These are phyloP conservation scores for Boletus pseudo-olivaceus DNA, from an alignment of 768 basidiomycete genomes.

Conservation along the genomic window DNA sequence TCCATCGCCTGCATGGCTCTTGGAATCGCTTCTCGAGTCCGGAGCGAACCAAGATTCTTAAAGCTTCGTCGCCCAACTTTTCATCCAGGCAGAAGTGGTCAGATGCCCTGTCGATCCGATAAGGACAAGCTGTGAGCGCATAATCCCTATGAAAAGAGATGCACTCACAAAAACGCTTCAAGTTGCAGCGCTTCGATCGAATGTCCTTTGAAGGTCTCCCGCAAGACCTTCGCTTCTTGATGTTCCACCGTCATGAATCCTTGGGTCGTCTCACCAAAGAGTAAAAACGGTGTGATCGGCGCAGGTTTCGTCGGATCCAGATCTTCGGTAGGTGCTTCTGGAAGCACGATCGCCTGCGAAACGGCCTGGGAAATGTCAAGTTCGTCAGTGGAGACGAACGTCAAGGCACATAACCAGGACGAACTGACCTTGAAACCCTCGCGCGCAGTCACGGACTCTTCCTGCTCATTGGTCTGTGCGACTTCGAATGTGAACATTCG, in stretches of 20 bases:
- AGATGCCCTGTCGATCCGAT: constrained; percentile 11
- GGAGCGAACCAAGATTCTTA: constrained; percentile 24
- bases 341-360: constrained; percentile 11
- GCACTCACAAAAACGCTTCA: constrained; percentile 17
- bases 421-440: constrained; percentile 45
- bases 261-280: constrained; percentile 40
- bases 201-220: neutral
- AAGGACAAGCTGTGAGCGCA: no score
- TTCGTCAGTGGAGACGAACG: neutral
- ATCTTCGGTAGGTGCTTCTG: constrained; percentile 6
- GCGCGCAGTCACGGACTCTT: constrained; percentile 43
- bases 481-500: constrained; percentile 54
- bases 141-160: no score
- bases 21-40: constrained; percentile 32
- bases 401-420: neutral
- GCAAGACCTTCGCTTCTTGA: constrained; percentile 5
- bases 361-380: neutral
- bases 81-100: constrained; percentile 25
- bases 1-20: constrained; percentile 23
- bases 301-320: constrained; percentile 1
- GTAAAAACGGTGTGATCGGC: constrained; percentile 25
- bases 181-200: constrained; percentile 12
- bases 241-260: constrained; percentile 38
- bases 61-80: constrained; percentile 20
- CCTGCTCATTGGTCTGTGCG: constrained; percentile 50